Percentiles rank a stretch among this genome's conserved stretches.
phyloP scores from a whole-genome alignment of 116 monocot genomes.

The Phalaenopsis hybrid region DNA sequence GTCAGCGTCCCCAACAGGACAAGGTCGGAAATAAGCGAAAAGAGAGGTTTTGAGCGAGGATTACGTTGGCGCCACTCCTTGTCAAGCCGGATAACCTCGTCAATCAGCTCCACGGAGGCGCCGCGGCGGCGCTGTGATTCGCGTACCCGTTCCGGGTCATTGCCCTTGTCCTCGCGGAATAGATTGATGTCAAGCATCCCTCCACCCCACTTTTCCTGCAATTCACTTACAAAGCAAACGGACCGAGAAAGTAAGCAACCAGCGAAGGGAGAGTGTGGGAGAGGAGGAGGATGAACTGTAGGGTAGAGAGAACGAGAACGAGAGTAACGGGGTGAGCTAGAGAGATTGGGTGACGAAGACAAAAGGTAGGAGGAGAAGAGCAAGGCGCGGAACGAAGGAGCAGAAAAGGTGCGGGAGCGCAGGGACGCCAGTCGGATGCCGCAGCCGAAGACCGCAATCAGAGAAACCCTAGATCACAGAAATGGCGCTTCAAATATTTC shows the following conservation, averaged over 20 bases:
- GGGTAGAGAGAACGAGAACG: not conserved
- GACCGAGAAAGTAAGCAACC: not conserved
- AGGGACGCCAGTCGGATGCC: not conserved
- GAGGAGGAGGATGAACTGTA: not conserved
- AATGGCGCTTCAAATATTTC: not conserved
- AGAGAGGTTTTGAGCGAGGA: not conserved
- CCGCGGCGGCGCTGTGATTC: constrained; percentile 93
- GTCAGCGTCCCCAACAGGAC: not conserved
- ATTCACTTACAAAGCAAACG: not conserved
- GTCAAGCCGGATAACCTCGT: constrained; percentile 89
- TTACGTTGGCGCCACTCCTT: constrained; percentile 87
- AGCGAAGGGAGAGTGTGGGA: not conserved
- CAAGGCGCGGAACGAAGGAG: not conserved
- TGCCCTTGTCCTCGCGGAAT: constrained; percentile 80
- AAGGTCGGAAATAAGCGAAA: not conserved
- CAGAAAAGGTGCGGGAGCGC: not conserved
- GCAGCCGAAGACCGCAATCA: not conserved
- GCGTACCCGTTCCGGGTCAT: constrained; percentile 67
- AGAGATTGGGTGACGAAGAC: not conserved
- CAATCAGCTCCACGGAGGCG: constrained; percentile 73
- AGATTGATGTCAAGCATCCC: constrained; percentile 92
- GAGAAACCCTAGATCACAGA: not conserved
- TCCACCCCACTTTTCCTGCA: not conserved
- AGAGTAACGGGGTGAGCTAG: not conserved
- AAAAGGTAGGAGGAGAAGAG: not conserved